Evolutionary conservation across 2,329 filamentous ascomycete genomes (phyloP).

Genomic region (Thelonectria rubi): DNA sequence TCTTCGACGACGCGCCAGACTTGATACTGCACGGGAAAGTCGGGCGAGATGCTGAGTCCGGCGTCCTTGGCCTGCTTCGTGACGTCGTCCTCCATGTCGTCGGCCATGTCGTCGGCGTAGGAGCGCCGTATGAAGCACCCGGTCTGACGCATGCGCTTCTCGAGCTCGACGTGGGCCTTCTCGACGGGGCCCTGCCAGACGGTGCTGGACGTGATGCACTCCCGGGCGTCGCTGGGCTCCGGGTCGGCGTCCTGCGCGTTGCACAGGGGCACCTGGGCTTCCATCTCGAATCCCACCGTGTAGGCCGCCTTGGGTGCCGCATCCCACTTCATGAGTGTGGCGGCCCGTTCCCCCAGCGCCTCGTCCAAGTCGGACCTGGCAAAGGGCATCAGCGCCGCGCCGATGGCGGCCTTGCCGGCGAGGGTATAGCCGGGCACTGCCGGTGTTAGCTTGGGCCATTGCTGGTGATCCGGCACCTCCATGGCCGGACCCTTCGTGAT

Average conservation of each 20-base stretch:
- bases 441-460: slow-evolving; percentile 12
- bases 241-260: background rate
- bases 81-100: background rate
- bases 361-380: background rate
- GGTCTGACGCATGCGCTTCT: background rate
- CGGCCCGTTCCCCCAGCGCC: background rate
- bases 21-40: slow-evolving; percentile 18
- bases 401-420: background rate
- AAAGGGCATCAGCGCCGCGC: background rate
- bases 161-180: background rate
- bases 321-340: background rate
- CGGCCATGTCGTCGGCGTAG: background rate
- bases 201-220: background rate
- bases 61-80: slow-evolving; percentile 11
- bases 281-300: slow-evolving; percentile 36
- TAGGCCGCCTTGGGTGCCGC: slow-evolving; percentile 16
- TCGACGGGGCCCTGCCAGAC: background rate
- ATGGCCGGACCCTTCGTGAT: background rate
- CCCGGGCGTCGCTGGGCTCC: background rate
- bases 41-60: background rate
- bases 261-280: slow-evolving; percentile 23
- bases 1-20: slow-evolving; percentile 26
- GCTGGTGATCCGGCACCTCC: slow-evolving; percentile 18
- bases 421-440: slow-evolving; percentile 5
- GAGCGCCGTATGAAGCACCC: background rate